Conservation (phyloP, 805 yeast species). For the Priceomyces haplophilus region DNA sequence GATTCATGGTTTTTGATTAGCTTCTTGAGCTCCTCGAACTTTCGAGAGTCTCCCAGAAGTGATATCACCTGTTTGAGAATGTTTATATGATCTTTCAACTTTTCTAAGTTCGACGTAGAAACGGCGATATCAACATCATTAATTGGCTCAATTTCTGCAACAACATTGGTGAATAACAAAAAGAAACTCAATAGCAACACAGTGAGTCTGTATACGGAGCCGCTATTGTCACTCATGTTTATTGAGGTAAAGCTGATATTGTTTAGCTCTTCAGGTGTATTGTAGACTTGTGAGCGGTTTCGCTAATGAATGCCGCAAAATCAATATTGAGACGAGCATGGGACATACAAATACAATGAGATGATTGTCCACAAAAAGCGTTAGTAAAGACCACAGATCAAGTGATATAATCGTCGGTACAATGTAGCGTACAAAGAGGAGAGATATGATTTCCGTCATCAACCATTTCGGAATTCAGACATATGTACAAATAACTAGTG, state of each 20-base stretch:
- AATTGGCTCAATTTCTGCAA: neutral
- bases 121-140: neutral
- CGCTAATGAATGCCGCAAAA: neutral
- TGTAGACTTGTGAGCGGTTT: neutral
- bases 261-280: neutral
- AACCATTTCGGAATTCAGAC: too few relatives aligned
- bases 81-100: slow-evolving; percentile 9
- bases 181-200: neutral
- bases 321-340: neutral
- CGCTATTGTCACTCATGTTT: neutral
- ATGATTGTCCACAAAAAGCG: neutral
- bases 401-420: too few relatives aligned
- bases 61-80: slow-evolving; percentile 4
- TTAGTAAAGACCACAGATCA: neutral
- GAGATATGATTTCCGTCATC: too few relatives aligned
- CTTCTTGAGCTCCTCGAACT: slow-evolving; percentile 7
- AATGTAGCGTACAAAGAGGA: too few relatives aligned
- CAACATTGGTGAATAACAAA: neutral
- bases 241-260: neutral
- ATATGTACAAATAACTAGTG: neutral
- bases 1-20: neutral
- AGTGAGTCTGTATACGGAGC: neutral
- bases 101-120: neutral
- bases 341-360: neutral
- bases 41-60: slow-evolving; percentile 5